Percentiles rank a stretch among this genome's conserved stretches.
Conservation (phyloP, 208 protist species). For the Entamoeba dispar region DNA sequence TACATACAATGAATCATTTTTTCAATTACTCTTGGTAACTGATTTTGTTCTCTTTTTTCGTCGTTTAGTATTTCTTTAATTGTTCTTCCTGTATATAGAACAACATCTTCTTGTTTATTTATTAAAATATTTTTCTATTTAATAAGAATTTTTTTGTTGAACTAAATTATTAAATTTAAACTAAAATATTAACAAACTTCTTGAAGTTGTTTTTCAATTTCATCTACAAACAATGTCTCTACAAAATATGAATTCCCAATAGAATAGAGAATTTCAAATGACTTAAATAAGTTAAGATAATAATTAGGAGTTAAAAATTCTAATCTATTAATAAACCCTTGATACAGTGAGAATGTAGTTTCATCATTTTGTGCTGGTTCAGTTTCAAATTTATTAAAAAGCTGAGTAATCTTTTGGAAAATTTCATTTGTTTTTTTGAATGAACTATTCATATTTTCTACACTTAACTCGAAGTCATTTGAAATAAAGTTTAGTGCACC, state of each 20-base stretch:
- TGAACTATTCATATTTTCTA: background rate
- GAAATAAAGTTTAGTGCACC: background rate
- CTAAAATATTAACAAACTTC: too few relatives aligned
- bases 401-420: background rate
- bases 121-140: background rate
- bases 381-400: background rate
- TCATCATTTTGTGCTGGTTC: background rate
- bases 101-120: background rate
- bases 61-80: background rate
- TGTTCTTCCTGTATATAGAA: background rate
- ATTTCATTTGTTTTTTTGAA: background rate
- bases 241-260: background rate
- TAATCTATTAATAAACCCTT: background rate
- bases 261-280: background rate
- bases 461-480: background rate
- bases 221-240: background rate
- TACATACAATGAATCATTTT: background rate
- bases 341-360: background rate
- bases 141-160: too few relatives aligned
- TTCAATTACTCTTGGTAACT: background rate
- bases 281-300: background rate
- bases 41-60: background rate
- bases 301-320: background rate
- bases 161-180: too few relatives aligned
- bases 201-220: background rate